A percentile compares a stretch with the other conserved stretches of the same genome.
Conservation (phyloP, 169 alveolate genomes). For the Fabrea salina region DNA sequence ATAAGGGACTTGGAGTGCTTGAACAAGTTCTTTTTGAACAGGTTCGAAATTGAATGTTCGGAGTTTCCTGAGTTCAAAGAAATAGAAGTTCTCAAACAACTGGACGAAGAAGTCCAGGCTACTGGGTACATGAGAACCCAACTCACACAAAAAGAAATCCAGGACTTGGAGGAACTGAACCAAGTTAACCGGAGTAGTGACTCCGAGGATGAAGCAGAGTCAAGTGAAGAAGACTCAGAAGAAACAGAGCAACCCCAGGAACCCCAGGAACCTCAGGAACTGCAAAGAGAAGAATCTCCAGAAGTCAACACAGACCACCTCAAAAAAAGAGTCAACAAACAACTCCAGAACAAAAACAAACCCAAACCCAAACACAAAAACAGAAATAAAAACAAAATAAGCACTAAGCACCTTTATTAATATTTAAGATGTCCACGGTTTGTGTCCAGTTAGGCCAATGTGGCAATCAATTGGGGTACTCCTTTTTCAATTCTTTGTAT, state of each 20-base stretch:
- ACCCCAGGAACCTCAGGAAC: slow-evolving; percentile 48
- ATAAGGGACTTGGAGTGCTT: slow-evolving; percentile 94
- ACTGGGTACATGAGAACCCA: slow-evolving; percentile 56
- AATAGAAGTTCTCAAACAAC: slow-evolving; percentile 54
- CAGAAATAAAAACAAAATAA: too few relatives aligned
- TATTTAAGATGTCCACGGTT: neutral
- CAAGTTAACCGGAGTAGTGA: slow-evolving; percentile 14
- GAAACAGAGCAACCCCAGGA: slow-evolving; percentile 54
- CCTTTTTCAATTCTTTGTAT: slow-evolving; percentile 87
- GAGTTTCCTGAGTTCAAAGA: slow-evolving; percentile 43
- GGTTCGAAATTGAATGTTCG: slow-evolving; percentile 79
- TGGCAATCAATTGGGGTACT: slow-evolving; percentile 91
- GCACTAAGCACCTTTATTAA: neutral
- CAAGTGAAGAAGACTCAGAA: slow-evolving; percentile 39
- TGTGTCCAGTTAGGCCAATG: slow-evolving; percentile 90
- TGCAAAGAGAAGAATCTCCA: slow-evolving; percentile 33
- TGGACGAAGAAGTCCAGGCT: slow-evolving; percentile 74
- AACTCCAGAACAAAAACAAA: too few relatives aligned
- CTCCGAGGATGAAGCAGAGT: slow-evolving; percentile 39
- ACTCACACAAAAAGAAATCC: slow-evolving; percentile 35
- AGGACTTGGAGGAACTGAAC: slow-evolving; percentile 5
- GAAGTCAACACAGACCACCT: too few relatives aligned
- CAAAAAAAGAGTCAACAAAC: too few relatives aligned
- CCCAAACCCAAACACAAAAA: too few relatives aligned
- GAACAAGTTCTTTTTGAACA: slow-evolving; percentile 85